Evolutionary conservation across 495 filamentous ascomycete species (phyloP), one percentile per base, ranked within the genome.

Genomic region (Immersiella caudata): DNA sequence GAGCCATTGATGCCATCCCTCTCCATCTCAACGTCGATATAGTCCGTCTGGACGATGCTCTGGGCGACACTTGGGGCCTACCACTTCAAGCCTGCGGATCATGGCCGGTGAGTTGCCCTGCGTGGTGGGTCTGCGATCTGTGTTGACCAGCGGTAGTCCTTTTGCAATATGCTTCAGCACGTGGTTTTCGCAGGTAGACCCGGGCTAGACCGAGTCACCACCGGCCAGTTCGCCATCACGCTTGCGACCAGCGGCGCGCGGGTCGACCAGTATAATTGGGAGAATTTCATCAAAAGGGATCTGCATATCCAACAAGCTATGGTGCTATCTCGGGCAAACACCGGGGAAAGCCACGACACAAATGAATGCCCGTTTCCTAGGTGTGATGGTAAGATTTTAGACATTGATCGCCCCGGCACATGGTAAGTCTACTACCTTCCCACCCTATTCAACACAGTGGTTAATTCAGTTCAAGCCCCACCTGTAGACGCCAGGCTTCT

Each of bases 21-120:
- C 50, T 7, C 7, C 66, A 67, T 26, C 22, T 67, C 18, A 27
- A 67, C 24, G 27, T 67, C 52, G 46, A 52, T 35, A 35, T 67
- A 14, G 16, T 67, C 22, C 66, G 58, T 27, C 35, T 67, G 6
- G 59, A 67, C 49, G 66, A 67, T 62, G 66, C 58, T 2, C 58
- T 67, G 8, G 66, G 66, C 24, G 36, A 67, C 0, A 63, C 46
- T 56, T 67, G 66, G 59, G 66, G 58, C 58, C 35, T 67, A 22
- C 66, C 66, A 16, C 54, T 67, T 56, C 66, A 67, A n/a, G n/a
- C n/a, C n/a, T n/a, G n/a, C n/a, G n/a, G n/a, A n/a, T n/a, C n/a
- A n/a, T n/a, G n/a, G n/a, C n/a, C n/a, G n/a, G n/a, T n/a, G 54
- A 59, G 36, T n/a, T 67, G 66, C 24, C 18, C 6, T 16, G 24